These are phyloP conservation scores for Nigrospora oryzae DNA, from an alignment of 2,329 filamentous ascomycete species.

Conservation along the genomic window DNA sequence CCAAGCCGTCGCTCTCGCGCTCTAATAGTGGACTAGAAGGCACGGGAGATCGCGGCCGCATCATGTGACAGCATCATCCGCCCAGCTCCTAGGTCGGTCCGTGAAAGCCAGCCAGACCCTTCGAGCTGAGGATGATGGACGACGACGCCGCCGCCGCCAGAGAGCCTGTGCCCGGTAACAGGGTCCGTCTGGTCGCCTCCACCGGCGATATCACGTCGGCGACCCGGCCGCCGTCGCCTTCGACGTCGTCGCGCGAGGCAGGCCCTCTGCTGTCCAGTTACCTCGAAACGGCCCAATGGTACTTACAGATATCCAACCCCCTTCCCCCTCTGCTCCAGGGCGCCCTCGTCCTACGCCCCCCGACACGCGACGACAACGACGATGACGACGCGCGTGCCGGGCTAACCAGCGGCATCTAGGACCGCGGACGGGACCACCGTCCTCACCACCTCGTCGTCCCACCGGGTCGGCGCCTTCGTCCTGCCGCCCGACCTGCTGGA, in stretches of 20 bases:
- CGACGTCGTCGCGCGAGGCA: background rate
- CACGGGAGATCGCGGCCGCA: too few species aligned
- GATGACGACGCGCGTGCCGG: too few species aligned
- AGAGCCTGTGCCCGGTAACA: conserved; percentile 7
- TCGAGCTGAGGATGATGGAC: background rate
- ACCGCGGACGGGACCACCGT: conserved; percentile 52
- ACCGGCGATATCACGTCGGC: conserved; percentile 16
- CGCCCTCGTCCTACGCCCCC: too few species aligned
- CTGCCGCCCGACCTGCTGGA: conserved; percentile 49
- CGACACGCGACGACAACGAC: too few species aligned
- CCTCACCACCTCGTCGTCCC: conserved; percentile 44
- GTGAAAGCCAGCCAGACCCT: too few species aligned
- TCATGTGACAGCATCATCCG: too few species aligned
- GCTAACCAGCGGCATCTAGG: conserved; percentile 27
- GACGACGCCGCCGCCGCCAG: conserved; percentile 1
- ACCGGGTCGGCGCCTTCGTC: conserved; percentile 46
- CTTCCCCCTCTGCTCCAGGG: too few species aligned
- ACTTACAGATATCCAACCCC: background rate
- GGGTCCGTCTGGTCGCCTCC: conserved; percentile 18
- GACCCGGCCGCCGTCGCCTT: background rate
- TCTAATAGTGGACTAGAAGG: too few species aligned
- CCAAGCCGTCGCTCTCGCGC: too few species aligned
- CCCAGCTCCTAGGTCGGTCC: too few species aligned
- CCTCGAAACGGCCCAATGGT: conserved; percentile 34
- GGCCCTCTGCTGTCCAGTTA: conserved; percentile 17